A percentile compares a stretch with the other conserved stretches of the same genome.
phyloP scores from a whole-genome alignment of 2,329 filamentous ascomycete species.

The Phyllosticta citrichinensis region DNA sequence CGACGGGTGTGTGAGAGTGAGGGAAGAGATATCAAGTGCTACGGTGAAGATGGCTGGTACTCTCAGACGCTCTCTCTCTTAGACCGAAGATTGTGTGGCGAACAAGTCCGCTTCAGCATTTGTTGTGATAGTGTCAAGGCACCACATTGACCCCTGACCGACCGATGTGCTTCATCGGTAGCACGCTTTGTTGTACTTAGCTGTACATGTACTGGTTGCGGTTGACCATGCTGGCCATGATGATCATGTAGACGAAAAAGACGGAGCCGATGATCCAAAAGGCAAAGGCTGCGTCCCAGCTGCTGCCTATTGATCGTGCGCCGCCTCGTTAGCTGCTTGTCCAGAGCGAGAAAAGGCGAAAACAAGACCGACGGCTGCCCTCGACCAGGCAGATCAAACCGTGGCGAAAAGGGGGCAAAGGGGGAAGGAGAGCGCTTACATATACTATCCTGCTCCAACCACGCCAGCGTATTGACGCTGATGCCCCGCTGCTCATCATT shows the following conservation, averaged over 20 bases:
- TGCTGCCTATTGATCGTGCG: conserved; percentile 35
- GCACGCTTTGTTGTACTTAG: not conserved
- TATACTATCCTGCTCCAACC: conserved; percentile 52
- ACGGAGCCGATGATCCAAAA: conserved; percentile 54
- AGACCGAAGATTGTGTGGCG: too few relatives aligned
- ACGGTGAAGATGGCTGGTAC: too few relatives aligned
- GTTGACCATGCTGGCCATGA: conserved; percentile 50
- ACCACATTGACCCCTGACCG: not conserved
- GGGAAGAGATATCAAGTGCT: too few relatives aligned
- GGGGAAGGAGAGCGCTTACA: conserved; percentile 34
- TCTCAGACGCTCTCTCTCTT: too few relatives aligned
- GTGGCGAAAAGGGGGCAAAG: not conserved
- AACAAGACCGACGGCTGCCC: too few relatives aligned
- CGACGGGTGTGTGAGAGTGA: too few relatives aligned
- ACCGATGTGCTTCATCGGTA: too few relatives aligned
- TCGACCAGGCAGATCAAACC: not conserved
- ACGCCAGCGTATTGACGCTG: conserved; percentile 48
- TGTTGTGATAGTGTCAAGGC: not conserved
- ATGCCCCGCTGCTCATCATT: conserved; percentile 37
- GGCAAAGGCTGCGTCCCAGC: conserved; percentile 53
- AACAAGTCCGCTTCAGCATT: too few relatives aligned
- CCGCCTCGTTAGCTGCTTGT: too few relatives aligned
- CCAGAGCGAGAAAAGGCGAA: not conserved
- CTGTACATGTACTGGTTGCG: conserved; percentile 31
- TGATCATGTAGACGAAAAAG: conserved; percentile 58